Conservation (phyloP, 176 grass and related monocot genomes). For the Avena insularis region DNA sequence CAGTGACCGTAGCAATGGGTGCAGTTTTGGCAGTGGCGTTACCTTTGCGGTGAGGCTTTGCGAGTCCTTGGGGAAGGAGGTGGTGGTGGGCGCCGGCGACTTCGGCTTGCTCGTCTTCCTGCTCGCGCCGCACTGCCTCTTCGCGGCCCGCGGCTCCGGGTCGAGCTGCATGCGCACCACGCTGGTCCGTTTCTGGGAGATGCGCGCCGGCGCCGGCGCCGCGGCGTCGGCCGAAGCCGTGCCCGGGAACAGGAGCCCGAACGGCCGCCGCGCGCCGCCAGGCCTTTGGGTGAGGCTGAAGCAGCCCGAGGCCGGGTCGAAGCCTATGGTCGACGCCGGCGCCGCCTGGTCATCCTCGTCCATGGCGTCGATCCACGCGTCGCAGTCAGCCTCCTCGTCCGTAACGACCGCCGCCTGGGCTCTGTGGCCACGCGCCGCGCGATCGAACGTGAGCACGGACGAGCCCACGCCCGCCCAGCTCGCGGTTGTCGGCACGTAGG, state of each 20-base stretch:
- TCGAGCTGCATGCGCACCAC: conserved; percentile 39
- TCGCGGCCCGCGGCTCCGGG: not conserved
- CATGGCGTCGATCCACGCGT: conserved; percentile 70
- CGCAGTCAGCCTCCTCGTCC: conserved; percentile 42
- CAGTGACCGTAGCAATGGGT: not conserved
- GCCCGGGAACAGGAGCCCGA: conserved; percentile 54
- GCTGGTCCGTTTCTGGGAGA: conserved; percentile 50
- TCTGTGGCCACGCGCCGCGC: not conserved
- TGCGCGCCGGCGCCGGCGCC: conserved; percentile 46
- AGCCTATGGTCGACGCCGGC: conserved; percentile 27
- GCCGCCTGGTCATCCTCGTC: conserved; percentile 44
- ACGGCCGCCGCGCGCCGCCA: conserved; percentile 24
- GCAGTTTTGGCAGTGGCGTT: not conserved
- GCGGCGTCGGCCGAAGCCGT: conserved; percentile 40
- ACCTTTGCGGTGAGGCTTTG: too few relatives aligned
- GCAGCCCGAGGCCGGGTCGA: conserved; percentile 36
- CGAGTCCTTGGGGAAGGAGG: too few relatives aligned
- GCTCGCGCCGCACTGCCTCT: too few relatives aligned
- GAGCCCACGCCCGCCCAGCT: conserved; percentile 31
- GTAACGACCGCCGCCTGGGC: not conserved
- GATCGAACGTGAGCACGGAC: conserved; percentile 65
- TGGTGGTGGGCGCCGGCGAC: too few relatives aligned
- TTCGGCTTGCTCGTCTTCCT: too few relatives aligned
- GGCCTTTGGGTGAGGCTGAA: conserved; percentile 47
- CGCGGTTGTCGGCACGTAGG: not conserved